Evolutionary conservation across 1,139 yeast genomes (phyloP).

Genomic region (Candida tropicalis): DNA sequence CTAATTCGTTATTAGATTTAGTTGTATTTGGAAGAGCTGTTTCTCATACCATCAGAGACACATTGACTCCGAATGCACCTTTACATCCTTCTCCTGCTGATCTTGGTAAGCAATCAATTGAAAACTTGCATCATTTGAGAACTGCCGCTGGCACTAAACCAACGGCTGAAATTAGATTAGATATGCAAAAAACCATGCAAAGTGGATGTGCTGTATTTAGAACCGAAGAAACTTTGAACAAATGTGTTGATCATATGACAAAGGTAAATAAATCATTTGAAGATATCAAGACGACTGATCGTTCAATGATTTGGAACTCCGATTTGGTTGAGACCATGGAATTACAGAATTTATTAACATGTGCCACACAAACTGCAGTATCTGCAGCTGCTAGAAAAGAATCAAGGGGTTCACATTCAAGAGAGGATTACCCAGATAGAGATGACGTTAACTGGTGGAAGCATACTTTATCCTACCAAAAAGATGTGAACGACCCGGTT

Average conservation of each 20-base stretch:
- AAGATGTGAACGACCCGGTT: conserved; percentile 67
- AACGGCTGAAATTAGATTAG: conserved; percentile 86
- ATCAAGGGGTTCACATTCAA: conserved; percentile 99
- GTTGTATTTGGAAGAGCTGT: conserved; percentile 99
- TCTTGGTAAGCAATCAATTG: conserved; percentile 86
- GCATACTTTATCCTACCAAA: conserved; percentile 94
- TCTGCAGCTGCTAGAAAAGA: conserved; percentile 96
- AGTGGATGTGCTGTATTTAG: conserved; percentile 96
- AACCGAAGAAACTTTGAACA: conserved; percentile 87
- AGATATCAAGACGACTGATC: conserved; percentile 80
- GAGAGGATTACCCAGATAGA: conserved; percentile 96
- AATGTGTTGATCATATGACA: conserved; percentile 80
- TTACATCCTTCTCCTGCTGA: conserved; percentile 76
- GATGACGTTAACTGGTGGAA: conserved; percentile 98
- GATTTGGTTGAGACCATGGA: conserved; percentile 96
- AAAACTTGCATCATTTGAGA: conserved; percentile 85
- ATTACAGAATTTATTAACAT: conserved; percentile 92
- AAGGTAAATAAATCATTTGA: conserved; percentile 71
- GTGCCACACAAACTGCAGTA: conserved; percentile 94
- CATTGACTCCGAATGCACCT: conserved; percentile 85
- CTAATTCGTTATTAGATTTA: conserved; percentile 92
- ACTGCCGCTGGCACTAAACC: conserved; percentile 78
- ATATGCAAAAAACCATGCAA: conserved; percentile 97
- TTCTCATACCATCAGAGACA: conserved; percentile 85
- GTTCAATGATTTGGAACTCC: conserved; percentile 98